Evolutionary conservation across 768 basidiomycete genomes (phyloP).

Genomic region (Termitomyces sp.): DNA sequence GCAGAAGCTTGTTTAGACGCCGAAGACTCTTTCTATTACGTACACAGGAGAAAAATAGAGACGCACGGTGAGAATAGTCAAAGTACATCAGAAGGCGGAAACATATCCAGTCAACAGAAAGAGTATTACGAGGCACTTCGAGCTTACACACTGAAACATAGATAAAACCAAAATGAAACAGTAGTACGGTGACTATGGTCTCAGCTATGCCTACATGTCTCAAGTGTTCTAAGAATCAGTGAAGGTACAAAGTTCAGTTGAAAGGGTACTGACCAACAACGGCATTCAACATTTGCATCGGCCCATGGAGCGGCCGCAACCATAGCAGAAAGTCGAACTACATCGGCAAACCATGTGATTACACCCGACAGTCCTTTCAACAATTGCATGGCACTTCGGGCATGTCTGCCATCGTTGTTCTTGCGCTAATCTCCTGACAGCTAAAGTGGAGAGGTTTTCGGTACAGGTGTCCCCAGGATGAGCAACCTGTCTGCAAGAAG

Average conservation of each 20-base stretch:
- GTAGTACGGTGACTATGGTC: not conserved
- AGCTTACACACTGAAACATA: not conserved
- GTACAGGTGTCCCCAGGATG: constrained; percentile 43
- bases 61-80: not conserved
- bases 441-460: constrained; percentile 39
- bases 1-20: constrained; percentile 4
- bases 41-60: not conserved
- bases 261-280: not conserved
- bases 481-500: constrained; percentile 43
- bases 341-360: constrained; percentile 69
- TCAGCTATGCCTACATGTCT: not conserved
- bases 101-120: not conserved
- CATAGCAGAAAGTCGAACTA: constrained; percentile 58
- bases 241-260: not conserved
- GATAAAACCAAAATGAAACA: not conserved
- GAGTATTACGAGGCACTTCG: not conserved
- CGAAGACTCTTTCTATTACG: not conserved
- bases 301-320: constrained; percentile 44
- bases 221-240: not conserved
- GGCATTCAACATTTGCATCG: constrained; percentile 46
- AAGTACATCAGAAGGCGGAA: not conserved
- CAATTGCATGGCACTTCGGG: constrained; percentile 52
- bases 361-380: constrained; percentile 58
- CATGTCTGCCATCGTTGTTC: constrained; percentile 60
- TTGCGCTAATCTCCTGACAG: constrained; percentile 43